These are phyloP conservation scores for Prunella vulgaris DNA, from an alignment of 257 asterid species.

Conservation along the genomic window DNA sequence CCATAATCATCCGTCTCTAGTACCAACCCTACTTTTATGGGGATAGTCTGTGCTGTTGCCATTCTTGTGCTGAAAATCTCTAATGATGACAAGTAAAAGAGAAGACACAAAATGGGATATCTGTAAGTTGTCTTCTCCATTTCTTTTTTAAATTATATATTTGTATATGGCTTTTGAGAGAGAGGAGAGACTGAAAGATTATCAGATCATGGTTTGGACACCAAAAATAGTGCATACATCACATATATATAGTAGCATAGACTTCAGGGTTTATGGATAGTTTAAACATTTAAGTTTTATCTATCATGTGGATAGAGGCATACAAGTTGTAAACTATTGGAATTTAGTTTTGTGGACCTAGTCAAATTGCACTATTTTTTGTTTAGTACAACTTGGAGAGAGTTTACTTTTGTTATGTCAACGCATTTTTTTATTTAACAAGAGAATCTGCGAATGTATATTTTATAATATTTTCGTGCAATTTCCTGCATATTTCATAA, in stretches of 20 bases:
- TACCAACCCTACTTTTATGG: conserved; percentile 39
- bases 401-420: background rate
- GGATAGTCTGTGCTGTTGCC: background rate
- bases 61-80: background rate
- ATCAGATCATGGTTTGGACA: background rate
- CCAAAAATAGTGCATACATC: background rate
- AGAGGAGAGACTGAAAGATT: background rate
- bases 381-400: background rate
- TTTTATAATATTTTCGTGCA: background rate
- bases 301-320: background rate
- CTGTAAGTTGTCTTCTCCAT: background rate
- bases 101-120: background rate
- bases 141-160: background rate
- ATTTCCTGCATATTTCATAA: background rate
- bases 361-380: background rate
- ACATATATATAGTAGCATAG: background rate
- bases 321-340: no score
- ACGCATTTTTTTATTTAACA: background rate
- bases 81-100: background rate
- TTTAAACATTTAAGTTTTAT: background rate
- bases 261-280: background rate
- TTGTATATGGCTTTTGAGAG: background rate
- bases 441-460: background rate
- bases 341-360: background rate
- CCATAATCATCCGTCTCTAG: conserved; percentile 32